phyloP scores from a whole-genome alignment of 805 yeast species.

The Jamesozyma gamospora region DNA sequence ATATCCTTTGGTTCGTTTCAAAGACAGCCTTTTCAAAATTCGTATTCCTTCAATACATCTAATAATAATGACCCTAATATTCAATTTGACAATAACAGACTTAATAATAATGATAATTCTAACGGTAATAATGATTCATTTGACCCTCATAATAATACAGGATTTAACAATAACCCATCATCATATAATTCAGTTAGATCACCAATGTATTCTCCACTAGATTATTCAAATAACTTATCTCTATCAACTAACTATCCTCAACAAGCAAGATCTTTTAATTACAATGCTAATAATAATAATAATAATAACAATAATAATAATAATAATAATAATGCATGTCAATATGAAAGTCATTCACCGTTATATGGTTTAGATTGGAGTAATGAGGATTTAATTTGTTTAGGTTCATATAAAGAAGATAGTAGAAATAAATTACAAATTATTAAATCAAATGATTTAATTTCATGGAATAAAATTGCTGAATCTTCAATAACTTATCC shows the following conservation, averaged over 20 bases:
- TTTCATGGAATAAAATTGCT: conserved; percentile 62
- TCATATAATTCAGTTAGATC: conserved; percentile 10
- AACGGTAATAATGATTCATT: conserved; percentile 4
- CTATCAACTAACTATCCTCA: conserved; percentile 10
- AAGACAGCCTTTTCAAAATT: conserved; percentile 10
- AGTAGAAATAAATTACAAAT: conserved; percentile 55
- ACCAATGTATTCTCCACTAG: conserved; percentile 26
- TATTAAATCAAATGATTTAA: conserved; percentile 37
- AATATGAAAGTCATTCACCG: conserved; percentile 22
- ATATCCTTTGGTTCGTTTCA: conserved; percentile 23
- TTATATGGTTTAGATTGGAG: conserved; percentile 29
- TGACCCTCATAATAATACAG: conserved; percentile 3
- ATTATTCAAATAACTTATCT: conserved; percentile 13
- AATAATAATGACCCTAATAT: conserved; percentile 1
- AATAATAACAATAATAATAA: not conserved
- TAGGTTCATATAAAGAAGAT: conserved; percentile 65
- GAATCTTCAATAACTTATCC: conserved; percentile 26
- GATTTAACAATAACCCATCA: conserved; percentile 1
- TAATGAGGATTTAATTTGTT: conserved; percentile 23
- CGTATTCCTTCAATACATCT: conserved; percentile 1
- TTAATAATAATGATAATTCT: conserved; percentile 4
- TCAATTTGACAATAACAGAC: conserved; percentile 3
- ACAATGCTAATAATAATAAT: not conserved
- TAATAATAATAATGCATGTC: conserved; percentile 9
- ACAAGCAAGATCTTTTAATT: conserved; percentile 10